Conservation (phyloP, 441 rosid genomes). For the Arabidopsis lyrata region DNA sequence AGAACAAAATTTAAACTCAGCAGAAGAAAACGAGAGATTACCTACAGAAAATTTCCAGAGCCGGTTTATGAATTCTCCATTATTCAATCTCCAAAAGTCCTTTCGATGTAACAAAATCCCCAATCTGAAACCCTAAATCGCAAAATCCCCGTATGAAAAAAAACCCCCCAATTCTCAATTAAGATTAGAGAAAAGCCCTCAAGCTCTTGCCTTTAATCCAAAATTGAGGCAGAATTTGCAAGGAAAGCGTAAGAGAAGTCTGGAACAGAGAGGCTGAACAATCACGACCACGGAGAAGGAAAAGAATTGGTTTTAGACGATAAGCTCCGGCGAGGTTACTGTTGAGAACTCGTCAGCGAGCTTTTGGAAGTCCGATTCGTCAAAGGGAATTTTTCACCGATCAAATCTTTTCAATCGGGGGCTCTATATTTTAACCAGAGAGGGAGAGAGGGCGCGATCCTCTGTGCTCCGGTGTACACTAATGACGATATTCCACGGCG, state of each 20-base stretch:
- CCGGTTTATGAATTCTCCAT: background rate
- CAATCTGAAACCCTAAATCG: conserved; percentile 42
- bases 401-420: conserved; percentile 15
- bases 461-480: conserved; percentile 12
- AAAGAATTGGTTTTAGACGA: conserved; percentile 6
- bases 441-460: background rate
- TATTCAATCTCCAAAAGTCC: conserved; percentile 7
- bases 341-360: conserved; percentile 30
- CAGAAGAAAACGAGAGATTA: conserved; percentile 12
- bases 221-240: conserved; percentile 7
- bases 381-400: conserved; percentile 17
- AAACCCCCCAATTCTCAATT: conserved; percentile 18
- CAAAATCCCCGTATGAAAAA: conserved; percentile 25
- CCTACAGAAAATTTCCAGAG: background rate
- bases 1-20: background rate
- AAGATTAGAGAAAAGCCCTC: background rate
- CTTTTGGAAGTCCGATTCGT: conserved; percentile 21
- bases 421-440: no score
- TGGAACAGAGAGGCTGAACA: background rate
- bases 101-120: background rate
- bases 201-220: conserved; percentile 16
- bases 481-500: conserved; percentile 16
- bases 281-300: background rate
- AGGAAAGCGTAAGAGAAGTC: background rate
- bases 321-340: background rate